Percentiles rank a stretch among this genome's conserved stretches.
phyloP scores from a whole-genome alignment of 192 early-diverging fungal genomes.

The Obelidium mucronatum region DNA sequence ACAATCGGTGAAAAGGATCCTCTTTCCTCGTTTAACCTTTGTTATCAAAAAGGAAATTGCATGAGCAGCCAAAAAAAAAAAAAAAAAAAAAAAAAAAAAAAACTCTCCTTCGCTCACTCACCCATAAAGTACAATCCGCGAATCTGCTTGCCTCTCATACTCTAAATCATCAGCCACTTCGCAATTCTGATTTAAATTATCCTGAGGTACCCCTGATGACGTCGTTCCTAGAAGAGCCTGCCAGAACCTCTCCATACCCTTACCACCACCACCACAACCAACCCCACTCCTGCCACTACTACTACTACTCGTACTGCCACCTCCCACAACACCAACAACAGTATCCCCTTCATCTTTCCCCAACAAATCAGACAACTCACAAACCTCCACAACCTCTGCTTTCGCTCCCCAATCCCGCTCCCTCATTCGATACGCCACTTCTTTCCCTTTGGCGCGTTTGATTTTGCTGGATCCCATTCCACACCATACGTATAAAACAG shows the following conservation, averaged over 20 bases:
- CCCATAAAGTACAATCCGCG: constrained; percentile 34
- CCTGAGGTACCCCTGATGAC: too few relatives aligned
- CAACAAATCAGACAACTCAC: too few relatives aligned
- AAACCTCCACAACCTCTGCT: constrained; percentile 37
- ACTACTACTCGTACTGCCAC: too few relatives aligned
- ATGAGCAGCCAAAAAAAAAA: too few relatives aligned
- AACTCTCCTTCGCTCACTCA: background rate
- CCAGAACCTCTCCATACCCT: too few relatives aligned
- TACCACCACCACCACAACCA: too few relatives aligned
- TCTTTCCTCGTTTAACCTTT: background rate
- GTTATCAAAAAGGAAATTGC: too few relatives aligned
- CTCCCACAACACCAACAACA: too few relatives aligned
- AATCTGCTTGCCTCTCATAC: constrained; percentile 19
- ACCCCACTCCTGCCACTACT: too few relatives aligned
- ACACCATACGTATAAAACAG: constrained; percentile 38
- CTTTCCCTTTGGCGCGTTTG: constrained; percentile 41
- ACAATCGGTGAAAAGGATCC: background rate
- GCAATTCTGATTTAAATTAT: background rate
- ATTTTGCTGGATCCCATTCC: constrained; percentile 31
- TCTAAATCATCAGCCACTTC: constrained; percentile 13
- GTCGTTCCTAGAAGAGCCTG: too few relatives aligned
- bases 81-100: too few relatives aligned
- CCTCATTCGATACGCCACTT: constrained; percentile 35
- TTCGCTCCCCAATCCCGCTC: constrained; percentile 46
- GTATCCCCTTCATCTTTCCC: too few relatives aligned